These are phyloP conservation scores for Tetradesmus obliquus DNA, from an alignment of 139 green algal genomes.

Conservation along the genomic window DNA sequence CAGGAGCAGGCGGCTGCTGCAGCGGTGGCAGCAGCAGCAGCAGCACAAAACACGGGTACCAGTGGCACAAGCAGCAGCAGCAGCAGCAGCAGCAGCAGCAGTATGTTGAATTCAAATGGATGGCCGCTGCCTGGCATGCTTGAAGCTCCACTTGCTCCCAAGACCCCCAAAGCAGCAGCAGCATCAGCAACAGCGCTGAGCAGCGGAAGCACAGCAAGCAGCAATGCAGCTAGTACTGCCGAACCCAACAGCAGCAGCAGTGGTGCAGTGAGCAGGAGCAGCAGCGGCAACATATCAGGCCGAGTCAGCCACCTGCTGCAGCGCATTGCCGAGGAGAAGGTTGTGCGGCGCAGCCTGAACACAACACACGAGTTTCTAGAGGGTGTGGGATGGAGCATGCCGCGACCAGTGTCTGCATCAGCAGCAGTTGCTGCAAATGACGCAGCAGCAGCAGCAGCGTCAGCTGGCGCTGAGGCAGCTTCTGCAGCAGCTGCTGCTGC, in stretches of 20 bases:
- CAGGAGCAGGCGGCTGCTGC: neutral
- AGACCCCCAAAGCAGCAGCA: neutral
- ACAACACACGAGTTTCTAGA: slow-evolving; percentile 38
- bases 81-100: neutral
- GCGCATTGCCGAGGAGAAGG: slow-evolving; percentile 34
- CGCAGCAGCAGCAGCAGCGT: neutral
- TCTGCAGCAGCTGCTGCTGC: neutral
- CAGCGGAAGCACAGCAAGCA: neutral
- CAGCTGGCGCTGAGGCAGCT: neutral
- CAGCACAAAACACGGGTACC: neutral
- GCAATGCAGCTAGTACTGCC: neutral
- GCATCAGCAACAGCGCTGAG: neutral
- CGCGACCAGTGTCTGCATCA: neutral
- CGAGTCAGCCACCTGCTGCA: slow-evolving; percentile 32
- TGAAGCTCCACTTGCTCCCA: neutral
- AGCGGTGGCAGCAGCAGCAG: neutral
- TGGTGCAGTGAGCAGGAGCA: neutral
- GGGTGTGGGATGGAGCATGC: slow-evolving; percentile 38
- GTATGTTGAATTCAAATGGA: neutral
- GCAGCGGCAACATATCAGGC: slow-evolving; percentile 27
- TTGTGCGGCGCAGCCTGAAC: slow-evolving; percentile 24
- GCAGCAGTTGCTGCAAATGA: slow-evolving; percentile 19
- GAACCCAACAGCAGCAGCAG: neutral
- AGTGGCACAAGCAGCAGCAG: neutral
- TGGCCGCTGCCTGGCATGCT: neutral